Evolutionary conservation across 2,329 filamentous ascomycete genomes (phyloP).

Genomic region (Teratosphaeria nubilosa): DNA sequence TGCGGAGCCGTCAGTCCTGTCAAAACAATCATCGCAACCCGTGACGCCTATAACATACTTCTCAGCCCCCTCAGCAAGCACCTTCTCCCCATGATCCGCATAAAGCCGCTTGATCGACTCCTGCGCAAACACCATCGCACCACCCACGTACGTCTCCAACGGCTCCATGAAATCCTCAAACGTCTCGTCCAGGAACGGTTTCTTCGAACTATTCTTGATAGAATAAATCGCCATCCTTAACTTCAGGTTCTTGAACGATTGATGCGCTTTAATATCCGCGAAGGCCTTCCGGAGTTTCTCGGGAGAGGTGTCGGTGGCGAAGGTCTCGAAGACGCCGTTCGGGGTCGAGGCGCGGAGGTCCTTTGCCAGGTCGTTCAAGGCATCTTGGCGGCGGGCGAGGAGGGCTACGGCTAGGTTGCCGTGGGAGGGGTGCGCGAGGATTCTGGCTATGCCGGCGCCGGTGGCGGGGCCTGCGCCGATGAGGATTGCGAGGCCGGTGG

Average conservation of each 20-base stretch:
- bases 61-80: slow-evolving; percentile 34
- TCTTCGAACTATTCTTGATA: slow-evolving; percentile 46
- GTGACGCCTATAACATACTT: slow-evolving; percentile 31
- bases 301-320: slow-evolving; percentile 42
- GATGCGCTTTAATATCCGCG: slow-evolving; percentile 38
- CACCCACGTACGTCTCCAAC: slow-evolving; percentile 44
- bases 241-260: slow-evolving; percentile 41
- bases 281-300: slow-evolving; percentile 40
- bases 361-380: slow-evolving; percentile 33
- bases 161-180: slow-evolving; percentile 39
- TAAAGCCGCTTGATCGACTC: slow-evolving; percentile 43
- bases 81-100: slow-evolving; percentile 40
- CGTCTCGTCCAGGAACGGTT: slow-evolving; percentile 46
- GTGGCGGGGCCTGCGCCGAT: slow-evolving; percentile 41
- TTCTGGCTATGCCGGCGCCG: slow-evolving; percentile 47
- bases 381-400: slow-evolving; percentile 40
- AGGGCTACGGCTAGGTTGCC: slow-evolving; percentile 48
- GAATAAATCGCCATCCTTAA: slow-evolving; percentile 45
- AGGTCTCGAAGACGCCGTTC: slow-evolving; percentile 40
- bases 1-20: background rate
- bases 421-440: slow-evolving; percentile 40
- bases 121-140: slow-evolving; percentile 47
- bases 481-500: slow-evolving; percentile 41
- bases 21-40: background rate
- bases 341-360: slow-evolving; percentile 33